These are phyloP conservation scores for Coleophoma crateriformis DNA, from an alignment of 2,329 filamentous ascomycete species.

Conservation along the genomic window DNA sequence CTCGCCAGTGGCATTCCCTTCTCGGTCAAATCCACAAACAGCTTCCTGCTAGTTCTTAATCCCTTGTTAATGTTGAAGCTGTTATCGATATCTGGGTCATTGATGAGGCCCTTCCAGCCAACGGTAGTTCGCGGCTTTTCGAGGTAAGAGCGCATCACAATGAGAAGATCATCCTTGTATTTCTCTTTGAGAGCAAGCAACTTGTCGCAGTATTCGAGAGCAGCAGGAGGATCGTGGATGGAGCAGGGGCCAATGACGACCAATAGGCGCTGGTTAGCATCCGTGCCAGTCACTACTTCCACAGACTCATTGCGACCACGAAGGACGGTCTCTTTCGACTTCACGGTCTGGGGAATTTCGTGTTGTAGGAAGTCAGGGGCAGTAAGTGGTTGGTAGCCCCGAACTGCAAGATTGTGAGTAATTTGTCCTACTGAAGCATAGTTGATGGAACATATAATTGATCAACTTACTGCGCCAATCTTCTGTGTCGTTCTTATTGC, in stretches of 20 bases:
- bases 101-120: constrained; percentile 98
- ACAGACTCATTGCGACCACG: constrained; percentile 58
- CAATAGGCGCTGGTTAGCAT: constrained; percentile 52
- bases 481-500: constrained; percentile 67
- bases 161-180: constrained; percentile 82
- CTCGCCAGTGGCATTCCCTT: constrained; percentile 94
- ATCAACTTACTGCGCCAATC: constrained; percentile 70
- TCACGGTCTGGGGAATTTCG: constrained; percentile 62
- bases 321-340: constrained; percentile 47
- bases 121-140: constrained; percentile 98
- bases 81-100: constrained; percentile 97
- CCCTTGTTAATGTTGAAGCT: constrained; percentile 99
- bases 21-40: constrained; percentile 88
- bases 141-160: constrained; percentile 97
- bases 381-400: constrained; percentile 89
- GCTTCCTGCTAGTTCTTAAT: constrained; percentile 74
- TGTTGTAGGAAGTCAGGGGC: constrained; percentile 92
- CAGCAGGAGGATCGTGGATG: constrained; percentile 89
- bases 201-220: constrained; percentile 86
- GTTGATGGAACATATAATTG: constrained; percentile 5
- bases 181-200: constrained; percentile 79
- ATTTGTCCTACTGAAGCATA: not conserved
- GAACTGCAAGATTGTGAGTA: constrained; percentile 45
- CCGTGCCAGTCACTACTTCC: constrained; percentile 63
- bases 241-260: constrained; percentile 94